Percentiles rank a stretch among this genome's conserved stretches.
Evolutionary conservation across 441 rosid species (phyloP).

Genomic region (Populus tomentosa): DNA sequence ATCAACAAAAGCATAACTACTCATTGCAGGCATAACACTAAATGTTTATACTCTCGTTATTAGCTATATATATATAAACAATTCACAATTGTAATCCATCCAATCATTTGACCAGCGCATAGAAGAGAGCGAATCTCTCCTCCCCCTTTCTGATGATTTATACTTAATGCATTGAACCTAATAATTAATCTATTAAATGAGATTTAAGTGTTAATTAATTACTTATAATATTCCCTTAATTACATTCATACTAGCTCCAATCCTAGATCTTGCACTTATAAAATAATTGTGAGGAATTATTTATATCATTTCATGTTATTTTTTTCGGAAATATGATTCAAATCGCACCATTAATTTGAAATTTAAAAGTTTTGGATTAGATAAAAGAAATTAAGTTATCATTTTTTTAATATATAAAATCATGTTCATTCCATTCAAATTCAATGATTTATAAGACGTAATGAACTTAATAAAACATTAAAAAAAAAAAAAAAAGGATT

Average conservation of each 20-base stretch:
- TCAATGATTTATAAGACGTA: not conserved
- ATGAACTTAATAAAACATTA: too few species aligned
- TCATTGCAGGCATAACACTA: constrained; percentile 20
- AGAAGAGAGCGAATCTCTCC: not conserved
- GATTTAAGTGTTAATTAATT: not conserved
- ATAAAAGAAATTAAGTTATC: too few species aligned
- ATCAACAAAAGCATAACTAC: not conserved
- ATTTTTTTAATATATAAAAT: too few species aligned
- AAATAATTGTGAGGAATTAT: not conserved
- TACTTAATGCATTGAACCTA: not conserved
- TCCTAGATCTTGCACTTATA: not conserved
- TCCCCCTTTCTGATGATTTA: not conserved
- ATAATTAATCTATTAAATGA: not conserved
- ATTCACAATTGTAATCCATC: not conserved
- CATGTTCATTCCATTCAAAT: not conserved
- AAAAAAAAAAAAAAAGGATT: too few species aligned
- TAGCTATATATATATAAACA: constrained; percentile 2
- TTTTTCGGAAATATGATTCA: not conserved
- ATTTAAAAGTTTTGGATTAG: not conserved
- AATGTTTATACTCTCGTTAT: constrained; percentile 16
- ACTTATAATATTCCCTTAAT: not conserved
- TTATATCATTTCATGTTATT: not conserved
- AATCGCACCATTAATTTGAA: not conserved
- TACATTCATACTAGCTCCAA: not conserved
- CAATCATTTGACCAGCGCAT: constrained; percentile 18